phyloP scores from a whole-genome alignment of 2,329 filamentous ascomycete genomes.

The Ophiosphaerella narmari region DNA sequence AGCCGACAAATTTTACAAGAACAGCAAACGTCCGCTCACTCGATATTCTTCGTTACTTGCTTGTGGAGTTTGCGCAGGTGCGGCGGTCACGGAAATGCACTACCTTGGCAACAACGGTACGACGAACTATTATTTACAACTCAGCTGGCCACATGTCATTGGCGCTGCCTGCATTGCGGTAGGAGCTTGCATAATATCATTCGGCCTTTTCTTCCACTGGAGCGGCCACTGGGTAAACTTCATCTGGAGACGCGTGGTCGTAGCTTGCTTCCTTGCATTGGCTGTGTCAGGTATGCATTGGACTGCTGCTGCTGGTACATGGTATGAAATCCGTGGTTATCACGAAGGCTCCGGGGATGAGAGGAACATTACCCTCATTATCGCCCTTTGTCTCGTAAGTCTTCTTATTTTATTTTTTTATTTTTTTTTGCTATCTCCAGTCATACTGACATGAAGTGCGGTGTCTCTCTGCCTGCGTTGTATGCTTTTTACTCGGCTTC shows the following conservation, averaged over 20 bases:
- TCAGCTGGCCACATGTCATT: conserved; percentile 63
- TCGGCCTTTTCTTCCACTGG: conserved; percentile 78
- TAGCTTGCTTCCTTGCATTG: conserved; percentile 69
- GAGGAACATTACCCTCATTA: conserved; percentile 70
- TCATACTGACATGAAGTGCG: conserved; percentile 62
- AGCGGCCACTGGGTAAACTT: conserved; percentile 76
- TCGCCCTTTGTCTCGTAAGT: conserved; percentile 72
- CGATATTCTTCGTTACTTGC: conserved; percentile 48
- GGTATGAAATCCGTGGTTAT: conserved; percentile 62
- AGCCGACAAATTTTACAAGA: conserved; percentile 55
- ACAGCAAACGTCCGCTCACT: conserved; percentile 30
- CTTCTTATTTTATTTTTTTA: conserved; percentile 4
- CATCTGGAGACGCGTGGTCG: conserved; percentile 74
- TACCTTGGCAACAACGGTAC: conserved; percentile 86
- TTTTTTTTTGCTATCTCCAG: conserved; percentile 61
- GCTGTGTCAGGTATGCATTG: conserved; percentile 89
- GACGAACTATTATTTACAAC: conserved; percentile 72
- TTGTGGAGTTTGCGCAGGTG: conserved; percentile 72
- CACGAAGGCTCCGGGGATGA: conserved; percentile 47
- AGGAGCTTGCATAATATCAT: conserved; percentile 69
- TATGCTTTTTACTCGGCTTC: conserved; percentile 44
- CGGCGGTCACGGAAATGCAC: conserved; percentile 83
- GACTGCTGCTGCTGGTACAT: conserved; percentile 74
- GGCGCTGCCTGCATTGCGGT: conserved; percentile 75
- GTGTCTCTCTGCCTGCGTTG: conserved; percentile 48